A percentile compares a stretch with the other conserved stretches of the same genome.
Conservation (phyloP, 2,329 filamentous ascomycete genomes). For the Setomelanomma holmii region DNA sequence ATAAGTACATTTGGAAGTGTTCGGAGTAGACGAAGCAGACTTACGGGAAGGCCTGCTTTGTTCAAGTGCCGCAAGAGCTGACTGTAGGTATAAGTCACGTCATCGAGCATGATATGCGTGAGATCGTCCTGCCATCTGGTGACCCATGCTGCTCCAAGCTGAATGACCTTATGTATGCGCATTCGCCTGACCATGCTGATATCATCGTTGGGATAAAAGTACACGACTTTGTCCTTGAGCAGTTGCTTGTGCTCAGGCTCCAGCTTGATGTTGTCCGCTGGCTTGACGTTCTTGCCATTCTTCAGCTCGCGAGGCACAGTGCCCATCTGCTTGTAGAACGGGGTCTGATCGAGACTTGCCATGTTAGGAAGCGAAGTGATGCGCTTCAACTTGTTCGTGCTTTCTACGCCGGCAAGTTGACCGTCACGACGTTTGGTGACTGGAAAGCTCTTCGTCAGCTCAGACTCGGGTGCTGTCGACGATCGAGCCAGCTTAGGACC, state of each 20-base stretch:
- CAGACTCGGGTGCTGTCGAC: slow-evolving; percentile 25
- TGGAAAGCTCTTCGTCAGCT: slow-evolving; percentile 21
- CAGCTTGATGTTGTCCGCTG: slow-evolving; percentile 39
- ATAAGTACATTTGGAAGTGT: slow-evolving; percentile 2
- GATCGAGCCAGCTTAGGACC: slow-evolving; percentile 17
- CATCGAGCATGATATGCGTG: slow-evolving; percentile 84
- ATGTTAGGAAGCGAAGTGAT: slow-evolving; percentile 30
- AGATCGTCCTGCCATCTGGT: slow-evolving; percentile 62
- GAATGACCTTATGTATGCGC: slow-evolving; percentile 74
- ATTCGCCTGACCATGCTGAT: slow-evolving; percentile 69
- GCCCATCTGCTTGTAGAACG: slow-evolving; percentile 38
- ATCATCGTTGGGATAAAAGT: slow-evolving; percentile 84
- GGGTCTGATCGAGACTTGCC: slow-evolving; percentile 14
- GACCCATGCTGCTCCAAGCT: slow-evolving; percentile 73
- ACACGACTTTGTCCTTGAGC: slow-evolving; percentile 43
- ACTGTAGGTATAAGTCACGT: slow-evolving; percentile 63
- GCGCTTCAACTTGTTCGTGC: slow-evolving; percentile 25
- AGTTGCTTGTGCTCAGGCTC: slow-evolving; percentile 42
- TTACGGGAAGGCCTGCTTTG: slow-evolving; percentile 56
- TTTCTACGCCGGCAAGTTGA: slow-evolving; percentile 1
- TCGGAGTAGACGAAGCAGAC: slow-evolving; percentile 27
- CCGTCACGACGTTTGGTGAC: slow-evolving; percentile 10
- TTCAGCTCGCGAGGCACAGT: slow-evolving; percentile 39
- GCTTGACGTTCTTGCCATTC: slow-evolving; percentile 37
- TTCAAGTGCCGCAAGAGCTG: slow-evolving; percentile 68